A percentile compares a stretch with the other conserved stretches of the same genome.
These are phyloP conservation scores for Ogataea pignaliae DNA, from an alignment of 805 yeast species.

Conservation along the genomic window DNA sequence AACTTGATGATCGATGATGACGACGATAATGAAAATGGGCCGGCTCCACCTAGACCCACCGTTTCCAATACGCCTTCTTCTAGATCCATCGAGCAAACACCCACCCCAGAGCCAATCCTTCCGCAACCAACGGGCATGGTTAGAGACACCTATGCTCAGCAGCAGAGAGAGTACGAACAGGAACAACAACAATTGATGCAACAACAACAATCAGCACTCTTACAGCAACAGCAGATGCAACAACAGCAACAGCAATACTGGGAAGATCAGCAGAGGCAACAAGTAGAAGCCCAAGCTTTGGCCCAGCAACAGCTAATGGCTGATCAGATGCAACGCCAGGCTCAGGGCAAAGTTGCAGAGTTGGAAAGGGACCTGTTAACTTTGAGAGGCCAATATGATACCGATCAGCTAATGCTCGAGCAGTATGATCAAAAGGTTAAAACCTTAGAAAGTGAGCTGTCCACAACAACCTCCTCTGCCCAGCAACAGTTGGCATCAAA, in stretches of 20 bases:
- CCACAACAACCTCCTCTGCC: conserved; percentile 56
- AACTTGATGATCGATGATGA: conserved; percentile 47
- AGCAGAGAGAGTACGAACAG: conserved; percentile 50
- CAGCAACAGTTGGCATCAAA: conserved; percentile 70
- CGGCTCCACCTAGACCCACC: conserved; percentile 37
- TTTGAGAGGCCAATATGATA: conserved; percentile 77
- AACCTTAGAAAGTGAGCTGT: conserved; percentile 70
- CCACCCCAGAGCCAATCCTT: conserved; percentile 40
- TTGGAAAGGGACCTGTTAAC: conserved; percentile 75
- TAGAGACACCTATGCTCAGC: conserved; percentile 34
- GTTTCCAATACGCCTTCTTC: conserved; percentile 26
- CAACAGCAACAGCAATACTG: conserved; percentile 68
- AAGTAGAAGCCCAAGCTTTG: conserved; percentile 60
- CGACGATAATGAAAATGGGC: conserved; percentile 33
- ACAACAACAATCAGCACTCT: conserved; percentile 60
- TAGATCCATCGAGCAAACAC: conserved; percentile 15
- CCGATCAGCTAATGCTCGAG: conserved; percentile 75
- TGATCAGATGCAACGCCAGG: conserved; percentile 67
- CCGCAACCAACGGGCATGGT: conserved; percentile 53
- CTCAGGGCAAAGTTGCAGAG: conserved; percentile 74
- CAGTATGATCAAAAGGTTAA: conserved; percentile 86
- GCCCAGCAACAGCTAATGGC: conserved; percentile 68
- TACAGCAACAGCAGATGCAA: conserved; percentile 64
- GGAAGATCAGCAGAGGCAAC: conserved; percentile 69
- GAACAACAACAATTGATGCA: conserved; percentile 59